Conservation (phyloP, 139 green algal species). For the Tetraselmis chui region DNA sequence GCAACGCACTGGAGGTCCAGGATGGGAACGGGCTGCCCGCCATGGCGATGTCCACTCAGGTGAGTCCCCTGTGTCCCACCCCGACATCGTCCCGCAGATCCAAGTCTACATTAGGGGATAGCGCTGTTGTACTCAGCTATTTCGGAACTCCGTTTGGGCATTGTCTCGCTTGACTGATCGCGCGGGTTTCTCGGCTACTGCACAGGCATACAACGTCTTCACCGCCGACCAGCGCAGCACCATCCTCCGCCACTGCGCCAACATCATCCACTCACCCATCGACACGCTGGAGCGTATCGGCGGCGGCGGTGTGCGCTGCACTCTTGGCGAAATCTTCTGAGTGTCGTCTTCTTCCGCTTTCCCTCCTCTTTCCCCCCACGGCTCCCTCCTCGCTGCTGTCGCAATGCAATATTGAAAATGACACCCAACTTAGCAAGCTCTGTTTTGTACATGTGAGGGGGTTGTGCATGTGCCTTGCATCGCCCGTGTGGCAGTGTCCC, state of each 20-base stretch:
- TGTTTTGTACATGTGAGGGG: no score
- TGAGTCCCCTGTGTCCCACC: not conserved
- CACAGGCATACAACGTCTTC: conserved; percentile 81
- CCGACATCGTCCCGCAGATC: not conserved
- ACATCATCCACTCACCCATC: conserved; percentile 76
- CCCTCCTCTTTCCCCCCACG: no score
- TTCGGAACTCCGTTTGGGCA: no score
- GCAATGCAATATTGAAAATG: no score
- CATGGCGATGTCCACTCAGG: conserved; percentile 71
- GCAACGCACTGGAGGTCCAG: conserved; percentile 89
- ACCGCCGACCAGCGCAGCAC: conserved; percentile 57
- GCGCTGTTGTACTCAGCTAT: no score
- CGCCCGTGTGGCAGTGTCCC: no score
- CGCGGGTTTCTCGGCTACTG: not conserved
- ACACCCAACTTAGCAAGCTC: no score
- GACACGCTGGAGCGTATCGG: conserved; percentile 88
- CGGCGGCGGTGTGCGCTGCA: conserved; percentile 86
- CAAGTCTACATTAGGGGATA: no score
- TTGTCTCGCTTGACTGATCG: no score
- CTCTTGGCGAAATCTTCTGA: conserved; percentile 84
- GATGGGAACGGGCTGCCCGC: conserved; percentile 71
- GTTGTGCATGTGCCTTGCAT: no score
- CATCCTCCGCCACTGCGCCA: conserved; percentile 63
- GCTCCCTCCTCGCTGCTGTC: no score
- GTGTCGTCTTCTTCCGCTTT: no score